phyloP scores from a whole-genome alignment of 2,329 filamentous ascomycete species.

The Fusarium torreyae region DNA sequence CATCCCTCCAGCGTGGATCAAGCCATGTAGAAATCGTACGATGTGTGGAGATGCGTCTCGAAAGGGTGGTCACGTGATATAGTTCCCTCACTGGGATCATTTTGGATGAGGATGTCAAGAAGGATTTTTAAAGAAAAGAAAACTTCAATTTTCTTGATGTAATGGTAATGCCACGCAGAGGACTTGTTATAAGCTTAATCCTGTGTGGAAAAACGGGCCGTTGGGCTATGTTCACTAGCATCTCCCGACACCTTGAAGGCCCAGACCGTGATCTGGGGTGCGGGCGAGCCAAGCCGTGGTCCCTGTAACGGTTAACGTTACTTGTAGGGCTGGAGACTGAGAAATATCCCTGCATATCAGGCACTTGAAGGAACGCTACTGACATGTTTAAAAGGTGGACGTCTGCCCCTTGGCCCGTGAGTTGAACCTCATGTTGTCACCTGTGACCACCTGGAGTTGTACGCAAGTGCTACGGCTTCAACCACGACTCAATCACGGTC shows the following conservation, averaged over 20 bases:
- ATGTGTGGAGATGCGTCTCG: constrained; percentile 41
- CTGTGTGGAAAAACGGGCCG: background rate
- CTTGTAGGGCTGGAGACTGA: constrained; percentile 40
- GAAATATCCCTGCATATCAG: constrained; percentile 43
- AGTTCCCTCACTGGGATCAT: rapidly evolving
- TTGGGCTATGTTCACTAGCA: background rate
- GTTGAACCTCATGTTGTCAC: constrained; percentile 6
- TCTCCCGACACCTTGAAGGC: constrained; percentile 38
- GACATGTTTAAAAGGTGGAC: constrained; percentile 35
- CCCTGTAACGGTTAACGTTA: constrained; percentile 31
- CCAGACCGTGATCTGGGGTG: constrained; percentile 40
- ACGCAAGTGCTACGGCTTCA: background rate
- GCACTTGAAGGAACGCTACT: constrained; percentile 39
- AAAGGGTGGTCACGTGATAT: constrained; percentile 40
- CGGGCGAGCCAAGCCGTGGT: constrained; percentile 39
- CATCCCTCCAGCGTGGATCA: constrained; percentile 22
- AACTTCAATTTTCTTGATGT: rapidly evolving
- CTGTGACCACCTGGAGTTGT: background rate
- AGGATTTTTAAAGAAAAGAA: background rate
- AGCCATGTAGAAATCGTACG: constrained; percentile 44
- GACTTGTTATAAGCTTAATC: rapidly evolving
- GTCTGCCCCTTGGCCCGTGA: background rate
- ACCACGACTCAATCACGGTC: background rate
- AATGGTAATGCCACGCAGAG: rapidly evolving
- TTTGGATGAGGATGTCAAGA: background rate